Evolutionary conservation across 2,329 filamentous ascomycete genomes (phyloP), one percentile per base, ranked within the genome.

Genomic region (Cladophialophora exuberans): DNA sequence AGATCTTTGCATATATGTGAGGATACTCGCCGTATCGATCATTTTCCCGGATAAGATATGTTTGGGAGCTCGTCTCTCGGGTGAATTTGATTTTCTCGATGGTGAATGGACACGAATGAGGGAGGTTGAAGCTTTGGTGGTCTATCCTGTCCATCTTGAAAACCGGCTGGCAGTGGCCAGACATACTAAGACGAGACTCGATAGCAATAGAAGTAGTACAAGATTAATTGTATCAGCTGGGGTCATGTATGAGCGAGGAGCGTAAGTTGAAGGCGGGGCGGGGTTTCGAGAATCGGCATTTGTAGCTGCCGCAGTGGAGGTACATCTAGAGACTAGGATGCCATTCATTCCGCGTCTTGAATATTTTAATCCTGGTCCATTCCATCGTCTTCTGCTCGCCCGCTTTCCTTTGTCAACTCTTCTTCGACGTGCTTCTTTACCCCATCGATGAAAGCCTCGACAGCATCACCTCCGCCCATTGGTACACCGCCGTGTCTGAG

Each of bases 371-470:
- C 72, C 28, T 72, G 75, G 39, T 77, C 73, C 75, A 78, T 78
- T 41, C 63, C 64, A 55, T 72, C 46, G 15, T 17, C 69, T 43
- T 61, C 65, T 49, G 64, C 63, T 56, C 69, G 65, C 42, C 69
- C 63, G 31, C 60, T 54, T 52, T 33, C 31, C 42, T 55, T 60
- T 35, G 56, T 53, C 49, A 49, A 9, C 58, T 56, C 63, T 87
- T 81, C 0, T 20, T 49, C 46, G 9, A 91, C 87, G 4, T 84
- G 86, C 74, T 83, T 87, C 79, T 88, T 94, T 43, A 97, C 86
- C 2, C 93, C 94, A 52, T 95, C 84, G 18, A 99, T 81, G 72
- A 99, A 99, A 3, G 89, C 89, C 75, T 95, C 87, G 1, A 99
- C 86, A 10, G 93, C 93, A 65, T 94, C 87, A 4, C 88, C 89